phyloP scores from a whole-genome alignment of 345 rosid genomes.

The Theobroma cacao region DNA sequence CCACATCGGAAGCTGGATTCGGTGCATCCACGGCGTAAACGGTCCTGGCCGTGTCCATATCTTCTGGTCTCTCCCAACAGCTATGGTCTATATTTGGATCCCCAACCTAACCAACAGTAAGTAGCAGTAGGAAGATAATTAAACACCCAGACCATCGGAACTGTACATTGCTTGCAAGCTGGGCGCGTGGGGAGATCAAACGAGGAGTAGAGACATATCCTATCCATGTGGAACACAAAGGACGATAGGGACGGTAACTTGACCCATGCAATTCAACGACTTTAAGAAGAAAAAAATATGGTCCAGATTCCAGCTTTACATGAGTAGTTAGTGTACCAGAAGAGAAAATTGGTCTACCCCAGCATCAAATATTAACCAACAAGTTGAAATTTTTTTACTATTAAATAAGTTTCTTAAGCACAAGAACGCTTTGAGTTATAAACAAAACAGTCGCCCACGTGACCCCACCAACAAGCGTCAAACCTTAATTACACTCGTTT shows the following conservation, averaged over 20 bases:
- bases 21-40: conserved; percentile 84
- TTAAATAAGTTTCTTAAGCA: neutral
- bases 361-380: neutral
- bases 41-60: conserved; percentile 86
- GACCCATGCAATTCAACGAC: neutral
- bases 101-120: no score
- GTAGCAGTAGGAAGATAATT: no score
- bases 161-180: neutral
- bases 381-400: neutral
- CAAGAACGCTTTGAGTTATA: neutral
- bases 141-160: neutral
- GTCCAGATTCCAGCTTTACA: neutral
- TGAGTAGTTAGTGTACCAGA: neutral
- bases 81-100: conserved; percentile 78
- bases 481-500: neutral
- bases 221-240: neutral
- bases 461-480: neutral
- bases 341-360: neutral
- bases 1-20: conserved; percentile 83
- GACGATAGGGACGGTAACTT: neutral
- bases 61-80: conserved; percentile 99
- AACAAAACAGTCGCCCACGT: neutral
- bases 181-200: neutral
- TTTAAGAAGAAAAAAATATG: neutral
- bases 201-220: neutral